Percentiles rank a stretch among this genome's conserved stretches.
phyloP scores from a whole-genome alignment of 208 protist species.

The Wallacemonas collosoma region DNA sequence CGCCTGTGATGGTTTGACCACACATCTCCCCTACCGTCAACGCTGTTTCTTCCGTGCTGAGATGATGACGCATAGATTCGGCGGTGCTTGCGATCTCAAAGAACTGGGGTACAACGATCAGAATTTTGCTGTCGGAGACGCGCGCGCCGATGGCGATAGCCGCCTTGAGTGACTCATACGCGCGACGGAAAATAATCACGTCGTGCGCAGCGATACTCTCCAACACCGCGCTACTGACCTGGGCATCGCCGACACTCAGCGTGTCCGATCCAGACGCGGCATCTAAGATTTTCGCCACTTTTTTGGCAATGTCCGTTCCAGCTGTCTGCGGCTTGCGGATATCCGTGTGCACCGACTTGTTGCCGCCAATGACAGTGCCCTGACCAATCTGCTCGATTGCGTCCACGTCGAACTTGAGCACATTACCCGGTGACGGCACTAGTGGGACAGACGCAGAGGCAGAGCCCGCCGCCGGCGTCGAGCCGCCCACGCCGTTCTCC shows the following conservation, averaged over 20 bases:
- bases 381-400: slow-evolving; percentile 82
- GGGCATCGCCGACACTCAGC: slow-evolving; percentile 46
- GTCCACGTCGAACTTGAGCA: slow-evolving; percentile 86
- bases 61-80: slow-evolving; percentile 37
- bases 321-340: slow-evolving; percentile 51
- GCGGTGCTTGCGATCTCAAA: slow-evolving; percentile 67
- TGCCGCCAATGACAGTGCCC: slow-evolving; percentile 78
- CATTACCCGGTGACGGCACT: slow-evolving; percentile 36
- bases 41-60: slow-evolving; percentile 12
- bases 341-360: slow-evolving; percentile 68
- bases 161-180: slow-evolving; percentile 25
- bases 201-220: slow-evolving; percentile 19
- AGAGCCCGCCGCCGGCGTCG: slow-evolving; percentile 41
- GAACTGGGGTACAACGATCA: slow-evolving; percentile 84
- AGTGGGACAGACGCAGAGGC: slow-evolving; percentile 13
- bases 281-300: slow-evolving; percentile 39
- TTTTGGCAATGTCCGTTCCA: slow-evolving; percentile 39
- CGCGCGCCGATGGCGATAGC: slow-evolving; percentile 24
- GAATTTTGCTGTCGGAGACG: slow-evolving; percentile 38
- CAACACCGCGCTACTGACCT: slow-evolving; percentile 50
- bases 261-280: slow-evolving; percentile 22
- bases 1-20: slow-evolving; percentile 59
- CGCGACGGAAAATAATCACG: slow-evolving; percentile 25
- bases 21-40: slow-evolving; percentile 59
- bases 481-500: slow-evolving; percentile 36